Percentiles rank a stretch among this genome's conserved stretches.
These are phyloP conservation scores for Colletotrichum limetticola DNA, from an alignment of 2,329 filamentous ascomycete species.

Conservation along the genomic window DNA sequence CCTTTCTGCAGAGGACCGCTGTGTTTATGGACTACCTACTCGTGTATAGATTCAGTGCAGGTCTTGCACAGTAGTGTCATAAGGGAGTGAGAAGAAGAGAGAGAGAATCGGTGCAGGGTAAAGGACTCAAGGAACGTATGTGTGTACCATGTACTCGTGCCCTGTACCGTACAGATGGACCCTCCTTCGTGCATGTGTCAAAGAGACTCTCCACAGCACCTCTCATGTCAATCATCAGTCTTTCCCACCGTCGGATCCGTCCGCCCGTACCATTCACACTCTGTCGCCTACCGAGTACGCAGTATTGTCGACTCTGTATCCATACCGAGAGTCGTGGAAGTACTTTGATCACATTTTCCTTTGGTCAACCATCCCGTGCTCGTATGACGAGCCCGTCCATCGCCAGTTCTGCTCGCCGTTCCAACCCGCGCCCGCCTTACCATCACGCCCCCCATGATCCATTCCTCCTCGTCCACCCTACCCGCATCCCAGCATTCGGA, in stretches of 20 bases:
- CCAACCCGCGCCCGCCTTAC: constrained; percentile 25
- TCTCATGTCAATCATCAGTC: constrained; percentile 35
- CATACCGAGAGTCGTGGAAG: too few relatives aligned
- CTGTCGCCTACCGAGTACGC: background rate
- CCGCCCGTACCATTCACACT: constrained; percentile 25
- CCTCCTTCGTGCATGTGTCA: constrained; percentile 26
- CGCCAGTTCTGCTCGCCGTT: constrained; percentile 29
- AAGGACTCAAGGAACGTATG: too few relatives aligned
- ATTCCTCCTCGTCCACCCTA: constrained; percentile 15
- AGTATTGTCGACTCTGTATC: too few relatives aligned
- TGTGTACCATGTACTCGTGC: too few relatives aligned
- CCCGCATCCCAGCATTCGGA: constrained; percentile 6
- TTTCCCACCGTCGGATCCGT: constrained; percentile 28
- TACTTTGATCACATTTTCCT: constrained; percentile 11
- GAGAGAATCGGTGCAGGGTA: too few relatives aligned
- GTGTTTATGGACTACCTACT: background rate
- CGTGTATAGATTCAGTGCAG: background rate
- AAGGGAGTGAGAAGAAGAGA: background rate
- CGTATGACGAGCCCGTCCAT: constrained; percentile 32
- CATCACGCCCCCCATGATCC: constrained; percentile 2
- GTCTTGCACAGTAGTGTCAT: background rate
- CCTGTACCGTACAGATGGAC: background rate
- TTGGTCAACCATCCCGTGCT: constrained; percentile 1
- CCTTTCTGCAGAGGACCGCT: background rate
- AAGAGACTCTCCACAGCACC: constrained; percentile 25